Evolutionary conservation across 169 alveolate genomes (phyloP), one percentile per base, ranked within the genome.

Genomic region (Neospora caninum): DNA sequence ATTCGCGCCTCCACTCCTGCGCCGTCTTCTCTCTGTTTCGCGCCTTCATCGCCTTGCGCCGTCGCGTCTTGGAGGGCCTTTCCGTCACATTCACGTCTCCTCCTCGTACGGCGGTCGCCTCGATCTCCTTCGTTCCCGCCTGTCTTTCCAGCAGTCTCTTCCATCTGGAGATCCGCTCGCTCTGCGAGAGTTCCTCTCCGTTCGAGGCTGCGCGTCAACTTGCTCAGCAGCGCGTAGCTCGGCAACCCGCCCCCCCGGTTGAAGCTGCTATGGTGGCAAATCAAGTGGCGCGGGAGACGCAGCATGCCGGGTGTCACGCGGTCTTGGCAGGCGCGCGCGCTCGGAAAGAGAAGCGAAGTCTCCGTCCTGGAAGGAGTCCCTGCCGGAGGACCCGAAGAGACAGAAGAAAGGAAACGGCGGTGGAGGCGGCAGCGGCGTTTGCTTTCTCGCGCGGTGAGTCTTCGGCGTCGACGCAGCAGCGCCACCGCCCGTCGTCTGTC

Each of bases 241-340:
- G 89, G 89, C 89, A 82, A 31, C 54, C 89, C 89, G 67, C 89
- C 89, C 89, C 25, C 67, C 7, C 67, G 2, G 41, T 39, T 82
- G 41, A 82, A 82, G 89, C 67, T 25, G 34, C 69, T 38, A 49
- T 42, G 53, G 89, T 41, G 36, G 89, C 53, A 82, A 36, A 82
- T 82, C n/a, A 82, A 67, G 39, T 82, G 89, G 6, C 89, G n/a
- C 64, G 89, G 41, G 41, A 82, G 20, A 0, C 67, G 54, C 20
- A 43, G 31, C 25, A 6, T 36, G 38, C 89, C 39, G 38, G 42
- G 42, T 10, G 9, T 73, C 45, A 64, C 58, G 58, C 58, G 58
- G 4, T 49, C 22, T 49, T 13, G 58, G 13, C 22, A 49, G 58
- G 58, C 4, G 22, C 13, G 58, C 13, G 58, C 13, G 58, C 13